Base-by-base conservation (phyloP, 2,329 filamentous ascomycete genomes). In the Diaporthe batatas region DNA sequence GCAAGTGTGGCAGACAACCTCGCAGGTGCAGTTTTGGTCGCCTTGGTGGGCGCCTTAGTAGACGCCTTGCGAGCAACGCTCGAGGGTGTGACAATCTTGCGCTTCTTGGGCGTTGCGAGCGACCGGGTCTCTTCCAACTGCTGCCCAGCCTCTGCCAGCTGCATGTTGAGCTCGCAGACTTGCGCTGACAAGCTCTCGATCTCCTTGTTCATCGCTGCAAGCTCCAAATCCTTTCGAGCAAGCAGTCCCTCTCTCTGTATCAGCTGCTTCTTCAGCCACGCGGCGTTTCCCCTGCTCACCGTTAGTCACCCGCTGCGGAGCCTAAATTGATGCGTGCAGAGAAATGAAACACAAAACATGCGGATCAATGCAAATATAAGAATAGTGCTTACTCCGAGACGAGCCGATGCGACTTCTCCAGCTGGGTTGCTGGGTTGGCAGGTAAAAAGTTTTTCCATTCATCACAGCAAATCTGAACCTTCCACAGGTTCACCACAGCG, bases 211-310 rank as follows among this genome's bases (percentile, higher is more conserved):
- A 16, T 51, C 21, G 18, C 34, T 3, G 23, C 47, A 16, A 73
- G 23, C 29, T 68, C 62, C 18, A 29, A 8, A 3, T 44, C 11
- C 47, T 36, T 55, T 29, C 51, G 44, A 0, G 21, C 23, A 10
- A 68, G 44, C 6, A 72, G 6, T 18, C 34, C 32, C 10, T 67
- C 53, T 8, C 55, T 59, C 34, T 18, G 44, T 11, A 71, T 34
- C 18, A 68, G 42, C 51, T 74, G 70, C 8, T 49, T 57, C 47
- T 74, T 65, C 21, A 74, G 18, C 70, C 70, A 72, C 4, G 36
- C 23, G 3, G 57, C 42, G 25, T 73, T 64, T 3, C 64, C 68
- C n/a, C 39, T 42, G 2, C 12, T 6, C 14, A 14, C 39, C 16
- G 39, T 42, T 42, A 42, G 39, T 16, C 14, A 16, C 39, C 1